Conservation (phyloP, 352 stramenopile species). For the Pelagophyceae sp. region DNA sequence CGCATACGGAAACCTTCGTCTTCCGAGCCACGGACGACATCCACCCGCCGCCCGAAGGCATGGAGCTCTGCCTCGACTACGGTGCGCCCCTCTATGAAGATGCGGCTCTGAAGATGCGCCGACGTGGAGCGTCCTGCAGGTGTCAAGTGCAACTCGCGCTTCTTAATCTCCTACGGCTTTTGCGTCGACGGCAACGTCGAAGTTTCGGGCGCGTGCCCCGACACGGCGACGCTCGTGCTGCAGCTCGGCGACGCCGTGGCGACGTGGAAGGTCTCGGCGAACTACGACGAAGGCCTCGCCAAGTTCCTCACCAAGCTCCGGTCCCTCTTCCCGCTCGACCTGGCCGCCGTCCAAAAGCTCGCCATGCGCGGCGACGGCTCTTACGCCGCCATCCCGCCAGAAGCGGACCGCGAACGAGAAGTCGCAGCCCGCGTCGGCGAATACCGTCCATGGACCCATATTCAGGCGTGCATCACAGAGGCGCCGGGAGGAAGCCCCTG, state of each 20-base stretch:
- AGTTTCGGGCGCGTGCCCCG: slow-evolving; percentile 35
- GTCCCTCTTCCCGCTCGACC: not conserved
- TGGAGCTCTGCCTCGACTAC: slow-evolving; percentile 80
- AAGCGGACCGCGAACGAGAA: not conserved
- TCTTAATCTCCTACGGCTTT: slow-evolving; percentile 81
- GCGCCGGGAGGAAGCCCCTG: too few species aligned
- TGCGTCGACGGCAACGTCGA: slow-evolving; percentile 77
- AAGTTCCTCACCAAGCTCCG: slow-evolving; percentile 3
- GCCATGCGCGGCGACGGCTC: not conserved
- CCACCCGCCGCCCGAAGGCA: slow-evolving; percentile 34
- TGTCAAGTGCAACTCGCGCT: slow-evolving; percentile 82
- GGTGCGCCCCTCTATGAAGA: too few species aligned
- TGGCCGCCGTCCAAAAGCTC: not conserved
- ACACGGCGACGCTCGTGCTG: slow-evolving; percentile 28
- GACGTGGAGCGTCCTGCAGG: too few species aligned
- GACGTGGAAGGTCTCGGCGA: not conserved
- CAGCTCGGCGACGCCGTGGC: not conserved
- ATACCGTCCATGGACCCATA: too few species aligned
- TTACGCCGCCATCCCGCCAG: not conserved
- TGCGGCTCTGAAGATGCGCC: too few species aligned
- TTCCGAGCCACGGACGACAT: too few species aligned
- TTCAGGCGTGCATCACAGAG: too few species aligned
- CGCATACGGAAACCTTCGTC: not conserved
- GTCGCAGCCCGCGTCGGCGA: too few species aligned
- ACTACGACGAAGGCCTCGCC: not conserved